Base-by-base conservation (phyloP, 1,139 yeast species). In the Candida sp. region DNA sequence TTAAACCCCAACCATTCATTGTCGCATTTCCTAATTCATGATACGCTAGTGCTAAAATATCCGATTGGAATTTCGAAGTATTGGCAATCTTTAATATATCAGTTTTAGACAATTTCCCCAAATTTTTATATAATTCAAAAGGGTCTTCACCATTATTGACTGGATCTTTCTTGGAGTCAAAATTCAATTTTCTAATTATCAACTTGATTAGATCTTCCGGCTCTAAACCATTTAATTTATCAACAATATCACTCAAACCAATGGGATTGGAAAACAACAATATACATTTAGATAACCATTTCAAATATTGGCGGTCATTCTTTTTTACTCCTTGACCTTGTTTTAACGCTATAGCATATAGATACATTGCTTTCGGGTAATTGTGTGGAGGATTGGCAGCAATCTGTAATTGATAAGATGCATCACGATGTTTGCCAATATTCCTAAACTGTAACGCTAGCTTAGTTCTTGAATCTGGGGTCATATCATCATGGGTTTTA, bases 301-400 rank as follows among this genome's bases (percentile, higher is more conserved):
- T 66, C 37, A 84, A 69, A 1, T 90, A 79, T 43, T 75, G 78
- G 11, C 65, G 56, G 38, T 79, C 77, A 57, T 84, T 84, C 46
- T 74, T 77, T 25, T 79, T 73, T 12, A 84, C 81, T 0, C 95
- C 95, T 63, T 82, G 82, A 1, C 95, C 95, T 45, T 77, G 70
- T 44, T 86, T 69, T 29, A 87, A 63, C 0, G 93, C 85, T 51
- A 84, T 63, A 0, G 91, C 88, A 57, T 86, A 87, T 33, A 84
- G 60, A 39, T 82, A 73, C 85, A 82, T 85, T 1, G 93, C 95
- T 43, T 59, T 58, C 1, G 73, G 68, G 37, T 83, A 80, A 50
- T 72, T 73, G 50, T 77, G 74, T 2, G 90, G 89, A 33, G 66
- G 63, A 48, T 70, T 73, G 1, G 88, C 84, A 2, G 85, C 82